Evolutionary conservation across 208 protist species (phyloP).

Genomic region (Crithidia acanthocephali): DNA sequence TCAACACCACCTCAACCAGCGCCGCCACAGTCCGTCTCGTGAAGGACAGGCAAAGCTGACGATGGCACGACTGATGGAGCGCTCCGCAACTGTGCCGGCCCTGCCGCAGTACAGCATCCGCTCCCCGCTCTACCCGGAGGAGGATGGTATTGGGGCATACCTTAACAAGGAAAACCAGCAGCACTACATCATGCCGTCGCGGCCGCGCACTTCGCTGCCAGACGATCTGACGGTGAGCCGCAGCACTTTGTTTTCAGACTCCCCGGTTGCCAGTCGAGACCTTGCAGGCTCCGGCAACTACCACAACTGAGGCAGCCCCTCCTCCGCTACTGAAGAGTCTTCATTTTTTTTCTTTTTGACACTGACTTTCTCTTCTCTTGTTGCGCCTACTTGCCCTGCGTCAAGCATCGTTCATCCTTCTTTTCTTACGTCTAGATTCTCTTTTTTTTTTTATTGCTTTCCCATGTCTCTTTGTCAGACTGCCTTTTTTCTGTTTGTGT

Average conservation of each 20-base stretch:
- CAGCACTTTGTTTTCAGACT: conserved; percentile 27
- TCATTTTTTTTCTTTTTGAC: background rate
- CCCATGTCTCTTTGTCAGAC: background rate
- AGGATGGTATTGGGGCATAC: background rate
- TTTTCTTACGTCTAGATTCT: too few relatives aligned
- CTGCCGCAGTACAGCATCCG: conserved; percentile 15
- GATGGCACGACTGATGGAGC: conserved; percentile 24
- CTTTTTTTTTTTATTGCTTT: background rate
- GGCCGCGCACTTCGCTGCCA: conserved; percentile 21
- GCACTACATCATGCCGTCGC: conserved; percentile 4
- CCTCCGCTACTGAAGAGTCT: background rate
- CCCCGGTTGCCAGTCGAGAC: conserved; percentile 13
- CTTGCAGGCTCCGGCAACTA: conserved; percentile 9
- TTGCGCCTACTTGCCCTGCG: too few relatives aligned
- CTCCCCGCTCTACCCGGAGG: conserved; percentile 1
- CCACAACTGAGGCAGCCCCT: background rate
- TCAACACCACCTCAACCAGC: background rate
- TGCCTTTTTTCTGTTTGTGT: too few relatives aligned
- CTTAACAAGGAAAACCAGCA: conserved; percentile 23
- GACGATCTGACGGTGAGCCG: conserved; percentile 35
- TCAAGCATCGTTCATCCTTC: too few relatives aligned
- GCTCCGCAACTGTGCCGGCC: conserved; percentile 14
- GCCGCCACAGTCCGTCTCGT: background rate
- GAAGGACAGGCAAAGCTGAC: conserved; percentile 8
- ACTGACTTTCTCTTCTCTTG: background rate